These are phyloP conservation scores for Scenedesmus sp. DNA, from an alignment of 163 green algal genomes.

Conservation along the genomic window DNA sequence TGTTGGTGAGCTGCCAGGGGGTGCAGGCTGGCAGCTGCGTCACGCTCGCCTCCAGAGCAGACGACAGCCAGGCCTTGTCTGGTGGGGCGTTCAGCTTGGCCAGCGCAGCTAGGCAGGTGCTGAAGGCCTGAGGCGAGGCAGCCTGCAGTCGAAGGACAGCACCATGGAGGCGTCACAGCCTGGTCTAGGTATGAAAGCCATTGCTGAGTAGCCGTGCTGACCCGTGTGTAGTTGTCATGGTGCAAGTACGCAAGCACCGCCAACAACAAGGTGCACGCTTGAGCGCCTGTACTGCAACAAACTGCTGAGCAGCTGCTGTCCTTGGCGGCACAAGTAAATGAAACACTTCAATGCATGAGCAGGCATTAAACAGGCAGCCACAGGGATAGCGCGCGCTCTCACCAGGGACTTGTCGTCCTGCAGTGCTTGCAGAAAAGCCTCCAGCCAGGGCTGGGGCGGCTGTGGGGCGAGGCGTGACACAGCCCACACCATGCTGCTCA, in stretches of 20 bases:
- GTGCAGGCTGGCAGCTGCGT: background rate
- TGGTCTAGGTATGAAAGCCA: no score
- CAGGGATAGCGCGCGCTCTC: background rate
- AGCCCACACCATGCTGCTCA: conserved; percentile 30
- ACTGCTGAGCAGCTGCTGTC: no score
- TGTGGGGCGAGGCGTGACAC: background rate
- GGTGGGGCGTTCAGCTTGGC: background rate
- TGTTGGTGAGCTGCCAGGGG: conserved; percentile 34
- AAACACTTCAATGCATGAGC: no score
- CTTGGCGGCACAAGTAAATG: background rate
- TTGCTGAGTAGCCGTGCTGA: no score
- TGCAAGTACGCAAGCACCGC: no score
- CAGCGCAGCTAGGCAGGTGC: conserved; percentile 22
- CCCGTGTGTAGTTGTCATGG: no score
- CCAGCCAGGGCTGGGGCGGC: background rate
- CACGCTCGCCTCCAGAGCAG: background rate
- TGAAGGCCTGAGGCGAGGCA: conserved; percentile 23
- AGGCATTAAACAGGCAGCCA: background rate
- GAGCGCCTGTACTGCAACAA: no score
- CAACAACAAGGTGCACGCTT: no score
- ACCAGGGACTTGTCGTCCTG: background rate
- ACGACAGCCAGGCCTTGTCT: background rate
- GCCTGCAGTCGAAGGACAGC: background rate
- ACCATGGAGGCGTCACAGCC: background rate
- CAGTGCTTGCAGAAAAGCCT: conserved; percentile 43